Conservation (phyloP, 495 filamentous ascomycete species). For the Penicillium pulvis region DNA sequence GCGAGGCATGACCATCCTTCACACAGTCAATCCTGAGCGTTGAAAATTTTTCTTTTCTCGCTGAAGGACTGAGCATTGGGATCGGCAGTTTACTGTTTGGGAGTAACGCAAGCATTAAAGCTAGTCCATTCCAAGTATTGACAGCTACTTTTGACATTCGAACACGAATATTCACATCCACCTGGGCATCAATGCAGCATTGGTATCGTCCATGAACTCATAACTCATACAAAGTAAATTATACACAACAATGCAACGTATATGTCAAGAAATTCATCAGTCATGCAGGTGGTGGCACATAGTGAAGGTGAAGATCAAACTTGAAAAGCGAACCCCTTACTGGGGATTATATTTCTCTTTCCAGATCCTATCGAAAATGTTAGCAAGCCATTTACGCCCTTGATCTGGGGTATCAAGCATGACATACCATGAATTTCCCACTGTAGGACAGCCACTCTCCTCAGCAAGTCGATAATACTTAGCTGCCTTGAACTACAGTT, state of each 20-base stretch:
- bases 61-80: no score
- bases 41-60: no score
- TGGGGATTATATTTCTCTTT: slow-evolving; percentile 90
- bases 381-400: slow-evolving; percentile 18
- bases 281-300: not conserved
- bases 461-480: slow-evolving; percentile 94
- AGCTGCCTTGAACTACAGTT: slow-evolving; percentile 76
- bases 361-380: slow-evolving; percentile 74
- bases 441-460: slow-evolving; percentile 79
- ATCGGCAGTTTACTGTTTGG: no score
- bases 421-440: slow-evolving; percentile 95
- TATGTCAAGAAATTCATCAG: not conserved
- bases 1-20: no score
- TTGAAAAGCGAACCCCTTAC: not conserved
- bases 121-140: no score
- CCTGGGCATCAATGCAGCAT: not conserved
- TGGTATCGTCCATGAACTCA: not conserved
- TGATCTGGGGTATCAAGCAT: not conserved
- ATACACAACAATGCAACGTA: not conserved
- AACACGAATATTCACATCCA: no score
- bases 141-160: no score
- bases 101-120: no score
- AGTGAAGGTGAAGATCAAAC: not conserved
- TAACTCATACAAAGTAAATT: not conserved
- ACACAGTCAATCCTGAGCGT: no score